Evolutionary conservation across 345 rosid species (phyloP).

Genomic region (Eucalyptus erythrocorys): DNA sequence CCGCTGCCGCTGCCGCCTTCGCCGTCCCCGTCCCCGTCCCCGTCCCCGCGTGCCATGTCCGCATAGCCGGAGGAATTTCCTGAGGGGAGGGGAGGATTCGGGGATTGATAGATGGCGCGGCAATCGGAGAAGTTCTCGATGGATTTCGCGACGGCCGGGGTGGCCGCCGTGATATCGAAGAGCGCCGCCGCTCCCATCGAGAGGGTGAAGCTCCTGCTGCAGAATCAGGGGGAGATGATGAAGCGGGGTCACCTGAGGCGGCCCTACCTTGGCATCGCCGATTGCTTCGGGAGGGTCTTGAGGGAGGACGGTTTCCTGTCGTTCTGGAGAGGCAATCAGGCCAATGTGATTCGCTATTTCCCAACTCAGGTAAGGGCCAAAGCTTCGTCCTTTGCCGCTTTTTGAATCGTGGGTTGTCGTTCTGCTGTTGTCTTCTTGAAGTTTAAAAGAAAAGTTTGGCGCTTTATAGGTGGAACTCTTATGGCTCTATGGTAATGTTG

Average conservation of each 20-base stretch:
- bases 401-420: background rate
- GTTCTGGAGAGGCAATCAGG: conserved; percentile 97
- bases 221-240: conserved; percentile 89
- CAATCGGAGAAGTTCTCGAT: conserved; percentile 56
- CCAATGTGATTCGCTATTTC: conserved; percentile 79
- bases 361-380: conserved; percentile 66
- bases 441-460: background rate
- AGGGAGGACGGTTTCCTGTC: conserved; percentile 77
- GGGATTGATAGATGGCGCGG: background rate
- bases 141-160: conserved; percentile 78
- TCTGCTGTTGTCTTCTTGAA: background rate
- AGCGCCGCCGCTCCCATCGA: conserved; percentile 87
- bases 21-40: background rate
- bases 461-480: background rate
- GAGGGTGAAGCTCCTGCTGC: conserved; percentile 86
- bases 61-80: background rate
- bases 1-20: background rate
- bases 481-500: background rate
- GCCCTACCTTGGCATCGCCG: conserved; percentile 52
- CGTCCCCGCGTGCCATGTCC: background rate
- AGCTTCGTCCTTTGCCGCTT: background rate
- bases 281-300: conserved; percentile 67
- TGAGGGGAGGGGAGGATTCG: background rate
- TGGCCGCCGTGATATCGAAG: conserved; percentile 65
- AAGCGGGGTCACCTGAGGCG: conserved; percentile 58